Evolutionary conservation across 495 filamentous ascomycete species (phyloP), one percentile per base, ranked within the genome.

Genomic region (Aspergillus wentii): DNA sequence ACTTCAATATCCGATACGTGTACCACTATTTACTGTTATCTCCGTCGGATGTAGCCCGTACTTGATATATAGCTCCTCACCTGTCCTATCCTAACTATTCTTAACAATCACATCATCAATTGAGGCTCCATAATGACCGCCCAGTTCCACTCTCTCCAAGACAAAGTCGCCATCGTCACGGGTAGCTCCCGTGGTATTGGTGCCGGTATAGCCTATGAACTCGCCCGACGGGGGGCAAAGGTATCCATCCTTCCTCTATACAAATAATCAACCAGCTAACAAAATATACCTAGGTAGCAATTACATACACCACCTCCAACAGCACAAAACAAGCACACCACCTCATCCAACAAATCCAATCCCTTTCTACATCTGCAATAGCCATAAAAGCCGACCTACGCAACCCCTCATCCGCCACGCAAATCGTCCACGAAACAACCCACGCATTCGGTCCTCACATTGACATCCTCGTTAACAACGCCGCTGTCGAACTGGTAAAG

Each of bases 341-440:
- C 23, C 23, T 14, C 14, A 1, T 27, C 44, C 7, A 27, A n/a
- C 9, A 37, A 39, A 21, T 19, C 14, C 17, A 29, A 23, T 15
- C 11, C 30, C 26, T n/a, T 27, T 16, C n/a, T 17, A 23, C 17
- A 19, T 19, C 37, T n/a, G 64, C 59, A n/a, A 57, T 56, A 37
- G 48, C 38, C 17, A 46, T 68, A 8, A 50, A 61, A 36, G 63
- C 57, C 17, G 55, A 70, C 39, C 56, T 68, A 10, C 46, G 59
- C 26, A 14, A 52, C 20, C 27, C 55, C 17, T 40, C 52, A 16
- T 49, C 58, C 11, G 51, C 50, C 5, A 7, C 14, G 2, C 17
- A 16, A 8, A 32, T 32, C 13, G 28, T 39, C n/a, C 1, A 9
- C 5, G 30, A 38, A 33, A 19, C 36, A 1, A 39, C 25, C 10